These are phyloP conservation scores for Erysimum cheiri DNA, from an alignment of 441 rosid genomes.

Conservation along the genomic window DNA sequence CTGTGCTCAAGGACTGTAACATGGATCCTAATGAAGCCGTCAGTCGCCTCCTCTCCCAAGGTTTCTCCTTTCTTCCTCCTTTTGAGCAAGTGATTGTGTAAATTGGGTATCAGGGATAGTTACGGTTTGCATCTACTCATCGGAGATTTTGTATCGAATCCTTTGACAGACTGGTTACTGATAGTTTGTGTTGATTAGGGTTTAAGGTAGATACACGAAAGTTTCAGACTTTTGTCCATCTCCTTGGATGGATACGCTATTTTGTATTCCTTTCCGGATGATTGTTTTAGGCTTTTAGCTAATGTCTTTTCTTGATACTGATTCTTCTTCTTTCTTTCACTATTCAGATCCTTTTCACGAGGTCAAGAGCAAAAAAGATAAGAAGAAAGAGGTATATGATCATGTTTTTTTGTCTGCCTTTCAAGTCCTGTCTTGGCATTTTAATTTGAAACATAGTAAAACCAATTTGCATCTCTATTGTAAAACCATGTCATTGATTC, in stretches of 20 bases:
- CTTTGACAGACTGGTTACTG: not conserved
- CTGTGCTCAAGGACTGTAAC: conserved; percentile 88
- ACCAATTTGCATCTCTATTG: not conserved
- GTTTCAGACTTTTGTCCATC: not conserved
- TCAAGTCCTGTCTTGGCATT: not conserved
- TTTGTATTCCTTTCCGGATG: not conserved
- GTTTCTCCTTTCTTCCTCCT: conserved; percentile 39
- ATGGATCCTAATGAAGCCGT: conserved; percentile 99
- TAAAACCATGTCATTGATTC: not conserved
- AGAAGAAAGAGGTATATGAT: conserved; percentile 79
- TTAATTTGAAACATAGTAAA: not conserved
- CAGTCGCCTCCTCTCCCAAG: conserved; percentile 92
- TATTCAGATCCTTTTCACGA: conserved; percentile 90
- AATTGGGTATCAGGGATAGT: not conserved
- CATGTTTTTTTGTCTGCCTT: not conserved
- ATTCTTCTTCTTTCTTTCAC: conserved; percentile 7
- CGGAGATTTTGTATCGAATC: not conserved
- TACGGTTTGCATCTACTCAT: not conserved
- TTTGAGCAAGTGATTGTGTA: not conserved
- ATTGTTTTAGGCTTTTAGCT: not conserved
- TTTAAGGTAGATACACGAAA: not conserved
- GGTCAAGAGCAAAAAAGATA: conserved; percentile 97
- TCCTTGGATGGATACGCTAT: not conserved
- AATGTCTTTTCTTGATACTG: conserved; percentile 4
- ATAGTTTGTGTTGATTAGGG: conserved; percentile 21